Evolutionary conservation across 169 alveolate genomes (phyloP).

Genomic region (Cyclospora cayetanensis): DNA sequence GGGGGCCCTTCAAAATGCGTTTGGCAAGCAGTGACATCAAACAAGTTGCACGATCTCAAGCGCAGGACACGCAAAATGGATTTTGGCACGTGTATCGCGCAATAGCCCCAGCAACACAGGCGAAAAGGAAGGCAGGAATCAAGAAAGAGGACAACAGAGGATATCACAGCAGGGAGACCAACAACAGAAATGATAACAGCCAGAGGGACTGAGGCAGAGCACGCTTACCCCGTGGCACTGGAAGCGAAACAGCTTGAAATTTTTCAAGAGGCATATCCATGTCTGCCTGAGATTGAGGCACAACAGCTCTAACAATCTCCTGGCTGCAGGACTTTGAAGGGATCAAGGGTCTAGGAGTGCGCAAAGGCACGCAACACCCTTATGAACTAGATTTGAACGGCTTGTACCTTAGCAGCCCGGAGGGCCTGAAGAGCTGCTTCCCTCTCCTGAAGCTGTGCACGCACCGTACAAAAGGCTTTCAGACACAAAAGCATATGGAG

Average conservation of each 20-base stretch:
- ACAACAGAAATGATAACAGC: background rate
- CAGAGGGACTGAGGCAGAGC: background rate
- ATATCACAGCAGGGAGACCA: background rate
- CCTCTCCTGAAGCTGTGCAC: conserved; percentile 28
- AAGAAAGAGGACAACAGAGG: background rate
- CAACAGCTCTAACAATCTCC: too few species aligned
- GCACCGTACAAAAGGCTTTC: too few species aligned
- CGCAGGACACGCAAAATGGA: too few species aligned
- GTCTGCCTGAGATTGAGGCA: conserved; percentile 40
- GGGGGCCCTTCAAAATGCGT: too few species aligned
- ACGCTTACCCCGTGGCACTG: conserved; percentile 15
- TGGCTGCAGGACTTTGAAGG: too few species aligned
- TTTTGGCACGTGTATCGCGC: too few species aligned
- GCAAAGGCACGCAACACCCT: too few species aligned
- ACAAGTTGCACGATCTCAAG: too few species aligned
- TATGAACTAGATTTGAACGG: too few species aligned
- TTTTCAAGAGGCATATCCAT: conserved; percentile 10
- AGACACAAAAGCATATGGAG: background rate
- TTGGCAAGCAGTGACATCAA: too few species aligned
- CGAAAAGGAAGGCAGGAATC: background rate
- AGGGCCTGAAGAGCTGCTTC: conserved; percentile 47
- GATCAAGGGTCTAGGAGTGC: too few species aligned
- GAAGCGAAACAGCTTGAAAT: background rate
- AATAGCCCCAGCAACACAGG: background rate
- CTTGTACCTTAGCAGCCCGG: conserved; percentile 25